Evolutionary conservation across 257 asterid genomes (phyloP).

Genomic region (Gardenia jasminoides): DNA sequence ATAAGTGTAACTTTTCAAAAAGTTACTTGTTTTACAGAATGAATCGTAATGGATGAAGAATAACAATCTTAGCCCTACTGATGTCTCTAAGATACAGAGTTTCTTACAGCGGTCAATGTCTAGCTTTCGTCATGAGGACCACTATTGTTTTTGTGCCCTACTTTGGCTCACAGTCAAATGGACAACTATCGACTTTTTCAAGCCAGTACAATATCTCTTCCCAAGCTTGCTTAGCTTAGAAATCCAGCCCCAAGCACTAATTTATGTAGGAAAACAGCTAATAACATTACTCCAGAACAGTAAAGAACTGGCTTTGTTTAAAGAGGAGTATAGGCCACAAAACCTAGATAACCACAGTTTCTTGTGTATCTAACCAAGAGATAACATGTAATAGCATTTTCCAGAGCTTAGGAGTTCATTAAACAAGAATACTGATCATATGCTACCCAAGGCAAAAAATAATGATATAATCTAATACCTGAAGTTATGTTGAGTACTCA

Average conservation of each 20-base stretch:
- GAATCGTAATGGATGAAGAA: background rate
- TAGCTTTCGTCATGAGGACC: background rate
- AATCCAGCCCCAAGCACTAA: background rate
- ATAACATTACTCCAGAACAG: background rate
- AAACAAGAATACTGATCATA: background rate
- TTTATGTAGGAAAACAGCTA: background rate
- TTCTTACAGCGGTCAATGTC: background rate
- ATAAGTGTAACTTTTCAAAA: background rate
- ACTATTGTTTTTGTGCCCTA: background rate
- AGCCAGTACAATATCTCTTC: background rate
- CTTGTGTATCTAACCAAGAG: background rate
- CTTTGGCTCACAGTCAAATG: background rate
- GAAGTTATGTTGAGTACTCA: constrained; percentile 44
- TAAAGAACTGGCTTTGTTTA: background rate
- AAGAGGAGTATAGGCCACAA: background rate
- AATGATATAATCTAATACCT: constrained; percentile 42
- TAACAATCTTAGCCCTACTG: background rate
- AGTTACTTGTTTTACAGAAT: background rate
- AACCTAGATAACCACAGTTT: background rate
- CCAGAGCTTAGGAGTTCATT: background rate
- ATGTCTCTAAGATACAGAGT: background rate
- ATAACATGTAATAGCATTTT: background rate
- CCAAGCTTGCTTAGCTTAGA: background rate
- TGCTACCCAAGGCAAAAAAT: constrained; percentile 10
- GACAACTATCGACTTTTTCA: background rate